These are phyloP conservation scores for Apostasia shenzhenica DNA, from an alignment of 106 monocot species.

Conservation along the genomic window DNA sequence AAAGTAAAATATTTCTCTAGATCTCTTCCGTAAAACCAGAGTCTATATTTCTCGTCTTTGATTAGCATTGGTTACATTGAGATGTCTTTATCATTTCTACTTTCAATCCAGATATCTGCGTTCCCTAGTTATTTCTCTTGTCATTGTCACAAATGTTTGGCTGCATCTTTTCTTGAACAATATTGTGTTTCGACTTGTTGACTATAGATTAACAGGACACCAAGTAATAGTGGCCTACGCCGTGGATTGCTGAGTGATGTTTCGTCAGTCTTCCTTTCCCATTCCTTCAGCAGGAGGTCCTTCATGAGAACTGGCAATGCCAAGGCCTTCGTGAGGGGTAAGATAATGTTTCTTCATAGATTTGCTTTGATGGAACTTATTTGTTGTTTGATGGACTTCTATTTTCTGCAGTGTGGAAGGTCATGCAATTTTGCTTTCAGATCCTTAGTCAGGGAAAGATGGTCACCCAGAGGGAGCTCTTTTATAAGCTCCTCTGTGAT, in stretches of 20 bases:
- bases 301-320: conserved; percentile 44
- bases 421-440: conserved; percentile 69
- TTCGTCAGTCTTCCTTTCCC: conserved; percentile 67
- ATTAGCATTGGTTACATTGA: no score
- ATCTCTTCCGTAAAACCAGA: no score
- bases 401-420: conserved; percentile 72
- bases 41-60: no score
- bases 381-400: background rate
- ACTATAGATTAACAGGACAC: conserved; percentile 50
- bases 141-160: no score
- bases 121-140: no score
- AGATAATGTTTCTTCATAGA: background rate
- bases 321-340: conserved; percentile 83
- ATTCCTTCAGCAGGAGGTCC: conserved; percentile 51
- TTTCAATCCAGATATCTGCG: no score
- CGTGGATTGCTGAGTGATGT: conserved; percentile 59
- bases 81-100: no score
- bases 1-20: no score
- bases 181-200: background rate
- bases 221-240: conserved; percentile 47
- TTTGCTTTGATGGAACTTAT: background rate
- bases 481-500: conserved; percentile 83
- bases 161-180: no score
- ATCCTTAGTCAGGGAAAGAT: conserved; percentile 57
- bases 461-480: conserved; percentile 89